Evolutionary conservation across 805 yeast species (phyloP).

Genomic region (Ogataea glucozyma): DNA sequence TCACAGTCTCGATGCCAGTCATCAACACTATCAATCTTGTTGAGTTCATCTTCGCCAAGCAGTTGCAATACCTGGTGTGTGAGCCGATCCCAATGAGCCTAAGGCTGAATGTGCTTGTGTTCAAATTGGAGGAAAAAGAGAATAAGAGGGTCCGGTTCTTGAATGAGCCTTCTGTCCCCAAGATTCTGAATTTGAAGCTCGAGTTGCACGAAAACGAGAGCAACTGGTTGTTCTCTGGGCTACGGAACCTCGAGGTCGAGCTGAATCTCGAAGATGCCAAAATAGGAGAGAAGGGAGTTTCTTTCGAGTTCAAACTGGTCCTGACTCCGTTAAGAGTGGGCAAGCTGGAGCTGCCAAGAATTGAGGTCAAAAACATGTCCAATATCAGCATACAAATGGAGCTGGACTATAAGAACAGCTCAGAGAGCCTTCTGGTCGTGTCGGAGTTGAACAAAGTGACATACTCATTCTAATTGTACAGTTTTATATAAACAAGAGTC

Average conservation of each 20-base stretch:
- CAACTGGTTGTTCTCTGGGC: slow-evolving; percentile 81
- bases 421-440: slow-evolving; percentile 68
- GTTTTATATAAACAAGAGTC: slow-evolving; percentile 1
- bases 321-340: slow-evolving; percentile 81
- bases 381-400: slow-evolving; percentile 50
- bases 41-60: slow-evolving; percentile 43
- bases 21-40: slow-evolving; percentile 61
- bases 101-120: slow-evolving; percentile 33
- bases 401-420: slow-evolving; percentile 64
- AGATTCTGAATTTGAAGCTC: slow-evolving; percentile 24
- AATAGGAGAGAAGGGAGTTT: slow-evolving; percentile 9
- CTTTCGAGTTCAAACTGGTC: slow-evolving; percentile 40
- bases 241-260: slow-evolving; percentile 49
- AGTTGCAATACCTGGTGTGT: slow-evolving; percentile 57
- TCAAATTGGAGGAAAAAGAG: slow-evolving; percentile 23
- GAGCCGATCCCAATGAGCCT: slow-evolving; percentile 54
- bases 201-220: slow-evolving; percentile 43
- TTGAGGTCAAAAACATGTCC: slow-evolving; percentile 43
- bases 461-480: slow-evolving; percentile 48
- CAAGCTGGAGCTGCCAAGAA: slow-evolving; percentile 62
- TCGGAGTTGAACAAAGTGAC: slow-evolving; percentile 66
- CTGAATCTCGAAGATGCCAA: slow-evolving; percentile 19
- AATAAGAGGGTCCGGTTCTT: slow-evolving; percentile 34
- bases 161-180: slow-evolving; percentile 22
- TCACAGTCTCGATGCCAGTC: slow-evolving; percentile 63